Base-by-base conservation (phyloP, 1,139 yeast species). In the Hansenula sp. region DNA sequence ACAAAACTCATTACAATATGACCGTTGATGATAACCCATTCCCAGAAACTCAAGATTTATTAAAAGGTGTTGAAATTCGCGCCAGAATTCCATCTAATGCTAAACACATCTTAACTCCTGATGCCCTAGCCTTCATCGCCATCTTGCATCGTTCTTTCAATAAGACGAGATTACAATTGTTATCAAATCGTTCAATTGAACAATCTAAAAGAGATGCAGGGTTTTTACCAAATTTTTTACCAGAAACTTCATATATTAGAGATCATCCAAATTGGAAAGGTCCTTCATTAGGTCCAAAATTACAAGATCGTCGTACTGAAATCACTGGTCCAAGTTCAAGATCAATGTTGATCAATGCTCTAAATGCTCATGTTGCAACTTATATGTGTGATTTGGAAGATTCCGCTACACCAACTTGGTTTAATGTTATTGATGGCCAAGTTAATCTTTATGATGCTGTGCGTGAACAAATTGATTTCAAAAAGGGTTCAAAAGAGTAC, bases 231-330 rank as follows among this genome's bases (percentile, higher is more conserved):
- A 81, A 81, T 59, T 85, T 85, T 66, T 68, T 84, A 47, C 86
- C 88, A 21, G 89, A 83, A 62, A 85, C 94, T 33, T 70, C 70
- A 51, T 67, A 76, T 62, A 81, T 85, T 60, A 76, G 94, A 63
- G 79, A 84, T 36, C 89, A 85, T 62, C 74, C 82, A 33, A 73
- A 82, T 41, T 85, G 94, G 94, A 81, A 81, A 51, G 93, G 93
- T 35, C 88, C 93, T 33, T 71, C 82, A 36, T 79, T 84, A 51
- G 90, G 86, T 36, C 84, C 81, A 25, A 91, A 93, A 36, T 75
- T 85, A 51, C 79, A 76, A 54, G 94, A 85, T 71, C 76, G 91
- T 70, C 78, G 82, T 70, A 88, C 74, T 56, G 89, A 77, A 65
- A 81, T 74, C 66, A 83, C 81, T 39, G 79, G 83, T 55, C 81